Evolutionary conservation across 306 rosid species (phyloP).

Genomic region (Cicer arietinum): DNA sequence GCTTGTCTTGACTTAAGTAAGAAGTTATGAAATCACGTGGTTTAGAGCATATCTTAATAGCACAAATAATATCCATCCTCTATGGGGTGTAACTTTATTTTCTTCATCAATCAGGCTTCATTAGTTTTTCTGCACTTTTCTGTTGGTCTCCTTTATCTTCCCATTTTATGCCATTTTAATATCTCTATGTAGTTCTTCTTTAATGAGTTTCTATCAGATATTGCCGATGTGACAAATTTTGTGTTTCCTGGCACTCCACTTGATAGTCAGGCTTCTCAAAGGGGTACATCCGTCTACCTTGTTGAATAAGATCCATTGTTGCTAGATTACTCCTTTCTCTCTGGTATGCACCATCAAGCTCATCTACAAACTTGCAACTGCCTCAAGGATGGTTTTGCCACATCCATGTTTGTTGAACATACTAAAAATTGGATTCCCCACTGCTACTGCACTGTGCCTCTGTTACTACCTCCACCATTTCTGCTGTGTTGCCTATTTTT

Average conservation of each 20-base stretch:
- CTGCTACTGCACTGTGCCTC: not conserved
- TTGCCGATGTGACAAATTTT: constrained; percentile 97
- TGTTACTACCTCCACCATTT: too few relatives aligned
- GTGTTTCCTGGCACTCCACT: constrained; percentile 83
- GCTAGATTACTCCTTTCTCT: too few relatives aligned
- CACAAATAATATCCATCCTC: constrained; percentile 29
- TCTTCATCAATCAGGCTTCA: constrained; percentile 8
- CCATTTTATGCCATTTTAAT: constrained; percentile 29
- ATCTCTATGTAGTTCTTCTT: constrained; percentile 50
- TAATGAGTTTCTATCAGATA: constrained; percentile 69
- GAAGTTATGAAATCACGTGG: constrained; percentile 11
- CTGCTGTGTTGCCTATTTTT: too few relatives aligned
- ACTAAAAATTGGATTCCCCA: not conserved
- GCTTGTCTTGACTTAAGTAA: constrained; percentile 9
- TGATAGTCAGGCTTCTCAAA: constrained; percentile 90
- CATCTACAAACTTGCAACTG: not conserved
- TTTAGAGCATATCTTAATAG: constrained; percentile 28
- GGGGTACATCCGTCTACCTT: constrained; percentile 98
- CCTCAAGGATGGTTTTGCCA: not conserved
- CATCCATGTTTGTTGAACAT: not conserved
- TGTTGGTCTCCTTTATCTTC: constrained; percentile 3
- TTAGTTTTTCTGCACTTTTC: constrained; percentile 26
- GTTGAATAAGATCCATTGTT: constrained; percentile 38
- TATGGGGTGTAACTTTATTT: constrained; percentile 11
- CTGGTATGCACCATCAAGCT: too few relatives aligned